Base-by-base conservation (phyloP, 75 land plant species). In the Pseudotsuga menziesii region DNA sequence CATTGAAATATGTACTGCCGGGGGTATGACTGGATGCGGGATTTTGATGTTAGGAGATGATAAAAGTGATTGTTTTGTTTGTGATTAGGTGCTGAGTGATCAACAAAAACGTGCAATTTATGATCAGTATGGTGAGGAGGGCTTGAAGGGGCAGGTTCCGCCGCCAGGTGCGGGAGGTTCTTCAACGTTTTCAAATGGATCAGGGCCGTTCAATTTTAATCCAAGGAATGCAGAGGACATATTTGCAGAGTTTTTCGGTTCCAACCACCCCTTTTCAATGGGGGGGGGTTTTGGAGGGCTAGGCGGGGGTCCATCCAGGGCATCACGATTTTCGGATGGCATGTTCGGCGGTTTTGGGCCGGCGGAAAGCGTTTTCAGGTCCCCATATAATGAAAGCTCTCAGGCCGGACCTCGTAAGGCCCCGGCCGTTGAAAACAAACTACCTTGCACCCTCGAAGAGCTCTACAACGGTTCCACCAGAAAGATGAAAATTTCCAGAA, bases 71-170 rank as follows among this genome's bases (percentile, higher is more conserved):
- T 48, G 54, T 48, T 48, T 48, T 1, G 9, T 48, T 48, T 48
- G 54, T 48, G 54, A 48, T 48, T 78, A 93, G 96, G 98, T 94
- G 39, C 59, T 94, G 56, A 92, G 98, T 74, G 95, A 94, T 80
- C 87, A 90, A 16, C 91, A 94, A 73, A 94, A 93, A 79, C 80
- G 89, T 58, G 80, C 78, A 26, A 77, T 89, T 56, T 94, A 92
- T 81, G 95, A 94, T 88, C 95, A 90, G 41, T 85, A 92, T 80
- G 98, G 98, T 26, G 98, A 92, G 76, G 98, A 94, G 79, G 98
- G 98, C 7, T 61, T 94, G 76, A 94, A 90, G 61, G 95, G 94
- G 17, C 82, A 84, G 76, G 91, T 89, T 58, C 88, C 91, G 20
- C 88, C 92, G n/a, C 87, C 87, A 12, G 82, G 87, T 48, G 80